A percentile compares a stretch with the other conserved stretches of the same genome.
These are phyloP conservation scores for Fagus sylvatica DNA, from an alignment of 306 rosid genomes.

Conservation along the genomic window DNA sequence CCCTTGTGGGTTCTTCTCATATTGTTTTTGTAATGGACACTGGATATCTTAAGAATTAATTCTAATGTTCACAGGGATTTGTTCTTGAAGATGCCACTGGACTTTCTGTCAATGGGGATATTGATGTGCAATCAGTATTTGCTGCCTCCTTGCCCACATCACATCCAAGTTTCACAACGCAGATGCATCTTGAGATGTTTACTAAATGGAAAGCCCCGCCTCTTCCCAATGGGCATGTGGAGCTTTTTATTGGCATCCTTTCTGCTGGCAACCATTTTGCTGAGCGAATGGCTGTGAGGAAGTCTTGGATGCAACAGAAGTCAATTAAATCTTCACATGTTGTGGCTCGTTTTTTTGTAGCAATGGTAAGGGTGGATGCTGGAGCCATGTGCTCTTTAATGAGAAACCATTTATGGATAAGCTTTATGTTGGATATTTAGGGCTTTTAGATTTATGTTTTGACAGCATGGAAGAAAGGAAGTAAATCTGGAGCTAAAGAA, in stretches of 20 bases:
- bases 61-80: conserved; percentile 67
- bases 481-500: conserved; percentile 72
- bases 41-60: not conserved
- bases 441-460: conserved; percentile 30
- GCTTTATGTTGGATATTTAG: conserved; percentile 25
- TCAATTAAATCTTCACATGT: conserved; percentile 70
- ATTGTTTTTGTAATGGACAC: not conserved
- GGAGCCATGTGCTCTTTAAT: conserved; percentile 13
- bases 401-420: not conserved
- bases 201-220: conserved; percentile 78
- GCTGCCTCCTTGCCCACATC: conserved; percentile 86
- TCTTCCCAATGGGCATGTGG: conserved; percentile 44
- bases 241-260: conserved; percentile 86
- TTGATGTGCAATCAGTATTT: conserved; percentile 78
- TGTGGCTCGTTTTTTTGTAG: conserved; percentile 87
- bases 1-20: conserved; percentile 18
- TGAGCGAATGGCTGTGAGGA: conserved; percentile 94
- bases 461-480: conserved; percentile 86
- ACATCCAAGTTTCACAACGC: conserved; percentile 90
- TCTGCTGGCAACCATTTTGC: conserved; percentile 98
- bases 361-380: conserved; percentile 61
- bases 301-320: conserved; percentile 95
- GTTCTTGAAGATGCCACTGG: conserved; percentile 98
- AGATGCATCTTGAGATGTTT: conserved; percentile 77
- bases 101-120: conserved; percentile 72